phyloP scores from a whole-genome alignment of 23 red algal genomes.

The Chondrus crispus region DNA sequence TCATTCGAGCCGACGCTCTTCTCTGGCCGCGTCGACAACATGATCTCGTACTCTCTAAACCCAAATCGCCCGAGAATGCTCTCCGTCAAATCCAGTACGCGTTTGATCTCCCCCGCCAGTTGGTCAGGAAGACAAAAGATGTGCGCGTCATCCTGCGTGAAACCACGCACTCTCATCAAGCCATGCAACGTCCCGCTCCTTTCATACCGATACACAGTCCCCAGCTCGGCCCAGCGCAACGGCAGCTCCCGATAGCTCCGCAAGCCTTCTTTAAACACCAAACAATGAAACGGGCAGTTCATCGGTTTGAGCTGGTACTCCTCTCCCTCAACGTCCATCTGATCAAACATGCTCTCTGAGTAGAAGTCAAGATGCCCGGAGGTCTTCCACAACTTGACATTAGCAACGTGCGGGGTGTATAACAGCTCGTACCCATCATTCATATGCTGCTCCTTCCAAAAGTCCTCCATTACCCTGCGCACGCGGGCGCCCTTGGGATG shows the following conservation, averaged over 20 bases:
- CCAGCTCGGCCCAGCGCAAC: slow-evolving; percentile 95
- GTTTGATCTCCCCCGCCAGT: slow-evolving; percentile 72
- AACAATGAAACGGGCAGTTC: slow-evolving; percentile 98
- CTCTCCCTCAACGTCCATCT: slow-evolving; percentile 87
- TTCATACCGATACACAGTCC: slow-evolving; percentile 99
- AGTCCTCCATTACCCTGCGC: slow-evolving; percentile 86
- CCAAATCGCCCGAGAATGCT: slow-evolving; percentile 90
- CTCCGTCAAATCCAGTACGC: slow-evolving; percentile 91
- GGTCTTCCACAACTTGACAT: slow-evolving; percentile 87
- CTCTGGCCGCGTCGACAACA: slow-evolving; percentile 92
- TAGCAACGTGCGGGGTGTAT: slow-evolving; percentile 92
- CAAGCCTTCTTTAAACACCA: slow-evolving; percentile 91
- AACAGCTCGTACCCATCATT: slow-evolving; percentile 88
- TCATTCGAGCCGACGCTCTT: slow-evolving; percentile 94
- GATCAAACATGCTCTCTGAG: slow-evolving; percentile 95
- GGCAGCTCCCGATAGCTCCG: slow-evolving; percentile 95
- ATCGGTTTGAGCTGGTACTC: slow-evolving; percentile 93
- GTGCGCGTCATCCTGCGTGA: slow-evolving; percentile 99
- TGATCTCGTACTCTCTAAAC: slow-evolving; percentile 93
- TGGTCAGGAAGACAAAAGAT: slow-evolving; percentile 96
- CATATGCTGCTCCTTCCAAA: slow-evolving; percentile 88
- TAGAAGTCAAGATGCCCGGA: slow-evolving; percentile 99
- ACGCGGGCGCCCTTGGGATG: slow-evolving; percentile 92
- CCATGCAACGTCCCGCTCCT: slow-evolving; percentile 98
- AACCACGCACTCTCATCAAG: slow-evolving; percentile 96